These are phyloP conservation scores for Crucihimalaya himalaica DNA, from an alignment of 345 rosid genomes.

Conservation along the genomic window DNA sequence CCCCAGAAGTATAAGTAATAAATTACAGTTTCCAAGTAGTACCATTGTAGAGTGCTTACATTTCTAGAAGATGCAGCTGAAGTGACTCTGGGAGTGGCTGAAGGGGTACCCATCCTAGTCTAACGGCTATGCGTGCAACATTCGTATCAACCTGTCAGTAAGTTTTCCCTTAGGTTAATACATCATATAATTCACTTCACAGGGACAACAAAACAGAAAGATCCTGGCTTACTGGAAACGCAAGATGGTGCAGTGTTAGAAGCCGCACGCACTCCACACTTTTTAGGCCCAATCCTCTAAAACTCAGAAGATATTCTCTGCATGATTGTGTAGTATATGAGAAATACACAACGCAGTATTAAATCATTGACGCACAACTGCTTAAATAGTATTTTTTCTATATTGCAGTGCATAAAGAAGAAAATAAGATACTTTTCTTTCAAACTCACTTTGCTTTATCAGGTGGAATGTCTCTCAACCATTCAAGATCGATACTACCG, in stretches of 20 bases:
- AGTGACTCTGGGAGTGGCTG: conserved; percentile 97
- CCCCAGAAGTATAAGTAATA: neutral
- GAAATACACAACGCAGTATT: conserved; percentile 7
- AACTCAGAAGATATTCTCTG: conserved; percentile 86
- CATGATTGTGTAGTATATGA: conserved; percentile 33
- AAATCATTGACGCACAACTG: conserved; percentile 5
- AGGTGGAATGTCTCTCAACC: conserved; percentile 95
- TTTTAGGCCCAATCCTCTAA: conserved; percentile 86
- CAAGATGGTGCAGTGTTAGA: conserved; percentile 93
- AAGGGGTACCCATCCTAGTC: conserved; percentile 99
- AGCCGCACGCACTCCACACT: conserved; percentile 99
- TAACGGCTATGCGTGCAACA: conserved; percentile 96
- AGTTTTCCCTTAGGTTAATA: conserved; percentile 5
- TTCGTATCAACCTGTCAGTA: conserved; percentile 90
- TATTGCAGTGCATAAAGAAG: neutral
- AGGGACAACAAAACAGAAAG: neutral
- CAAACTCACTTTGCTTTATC: conserved; percentile 83
- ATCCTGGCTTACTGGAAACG: conserved; percentile 80
- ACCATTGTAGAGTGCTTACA: conserved; percentile 48
- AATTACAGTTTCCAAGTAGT: neutral
- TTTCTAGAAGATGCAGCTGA: conserved; percentile 91
- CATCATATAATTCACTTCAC: conserved; percentile 19
- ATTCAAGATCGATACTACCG: conserved; percentile 82
- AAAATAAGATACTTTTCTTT: conserved; percentile 9
- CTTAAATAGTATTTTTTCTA: neutral